Conservation (phyloP, 306 rosid species). For the Biancaea sappan region DNA sequence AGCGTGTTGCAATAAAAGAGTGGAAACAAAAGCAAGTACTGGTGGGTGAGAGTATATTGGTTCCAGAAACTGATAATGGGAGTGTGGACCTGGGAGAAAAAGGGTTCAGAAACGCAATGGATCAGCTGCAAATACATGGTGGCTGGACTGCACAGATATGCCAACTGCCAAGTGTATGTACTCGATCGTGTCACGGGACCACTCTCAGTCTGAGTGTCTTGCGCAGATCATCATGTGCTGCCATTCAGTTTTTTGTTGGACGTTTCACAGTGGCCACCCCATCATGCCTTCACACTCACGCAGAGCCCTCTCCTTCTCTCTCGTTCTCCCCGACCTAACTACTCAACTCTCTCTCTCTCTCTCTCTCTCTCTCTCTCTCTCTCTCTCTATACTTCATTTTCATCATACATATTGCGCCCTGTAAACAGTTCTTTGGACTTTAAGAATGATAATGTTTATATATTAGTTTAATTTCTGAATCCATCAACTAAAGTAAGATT, state of each 20-base stretch:
- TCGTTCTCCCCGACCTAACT: no score
- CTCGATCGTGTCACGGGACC: slow-evolving; percentile 35
- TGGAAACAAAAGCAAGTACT: slow-evolving; percentile 2
- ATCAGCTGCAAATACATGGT: neutral
- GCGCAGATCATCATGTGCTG: slow-evolving; percentile 33
- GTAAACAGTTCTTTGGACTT: no score
- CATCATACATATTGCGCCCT: no score
- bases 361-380: no score
- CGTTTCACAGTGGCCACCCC: slow-evolving; percentile 23
- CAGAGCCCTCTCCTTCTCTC: neutral
- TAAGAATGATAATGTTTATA: no score
- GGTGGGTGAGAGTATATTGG: neutral
- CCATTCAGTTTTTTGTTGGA: slow-evolving; percentile 26
- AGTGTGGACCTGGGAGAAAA: neutral
- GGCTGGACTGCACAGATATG: neutral
- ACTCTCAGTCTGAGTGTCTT: no score
- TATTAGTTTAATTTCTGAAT: no score
- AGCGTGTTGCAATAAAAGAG: no score
- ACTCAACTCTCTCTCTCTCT: no score
- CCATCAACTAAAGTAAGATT: no score
- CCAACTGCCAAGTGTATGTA: neutral
- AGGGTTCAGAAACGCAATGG: slow-evolving; percentile 4
- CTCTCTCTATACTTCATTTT: no score
- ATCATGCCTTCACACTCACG: neutral
- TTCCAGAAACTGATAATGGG: neutral